Base-by-base conservation (phyloP, 306 rosid species). In the Notholithocarpus densiflorus region DNA sequence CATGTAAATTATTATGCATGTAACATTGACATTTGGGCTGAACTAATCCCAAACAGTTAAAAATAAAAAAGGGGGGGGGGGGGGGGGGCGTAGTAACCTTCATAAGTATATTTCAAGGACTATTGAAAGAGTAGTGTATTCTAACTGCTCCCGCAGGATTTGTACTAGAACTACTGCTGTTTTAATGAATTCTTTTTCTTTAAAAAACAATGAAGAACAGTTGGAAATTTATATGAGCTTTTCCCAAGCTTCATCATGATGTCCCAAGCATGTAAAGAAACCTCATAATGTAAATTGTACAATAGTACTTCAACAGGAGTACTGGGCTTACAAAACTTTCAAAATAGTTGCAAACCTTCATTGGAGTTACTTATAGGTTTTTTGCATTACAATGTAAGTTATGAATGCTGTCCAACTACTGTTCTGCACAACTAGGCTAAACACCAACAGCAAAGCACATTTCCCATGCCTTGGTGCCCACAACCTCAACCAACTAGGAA, bases 341-440 rank as follows among this genome's bases (percentile, higher is more conserved):
- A 74, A 62, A 79, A 76, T 64, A 80, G 73, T 81, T 77, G 71
- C 77, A 80, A 55, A 69, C 81, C 77, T 74, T 81, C 80, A 79
- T 68, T 73, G 77, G 72, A 83, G 81, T 71, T 51, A 68, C 62
- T 84, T 79, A 84, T 66, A 76, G 70, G 79, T 68, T 80, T 55
- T 55, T 75, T 53, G 77, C 85, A 65, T 81, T 79, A 73, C 37
- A 81, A 56, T 78, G 77, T 77, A 85, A 68, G 76, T 77, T 81
- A 75, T 74, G 56, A 54, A 78, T 80, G 89, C 74, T 68, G 79
- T 89, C 86, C 82, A 82, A 66, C 87, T 78, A 65, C 82, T 79
- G 74, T 79, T 62, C 73, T 78, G 80, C 85, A 80, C 84, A 84
- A 85, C 82, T 81, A 81, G 72, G 71, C 78, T 79, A 79, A 75